These are phyloP conservation scores for Wickerhamomyces kurtzmanii DNA, from an alignment of 805 yeast species.

Conservation along the genomic window DNA sequence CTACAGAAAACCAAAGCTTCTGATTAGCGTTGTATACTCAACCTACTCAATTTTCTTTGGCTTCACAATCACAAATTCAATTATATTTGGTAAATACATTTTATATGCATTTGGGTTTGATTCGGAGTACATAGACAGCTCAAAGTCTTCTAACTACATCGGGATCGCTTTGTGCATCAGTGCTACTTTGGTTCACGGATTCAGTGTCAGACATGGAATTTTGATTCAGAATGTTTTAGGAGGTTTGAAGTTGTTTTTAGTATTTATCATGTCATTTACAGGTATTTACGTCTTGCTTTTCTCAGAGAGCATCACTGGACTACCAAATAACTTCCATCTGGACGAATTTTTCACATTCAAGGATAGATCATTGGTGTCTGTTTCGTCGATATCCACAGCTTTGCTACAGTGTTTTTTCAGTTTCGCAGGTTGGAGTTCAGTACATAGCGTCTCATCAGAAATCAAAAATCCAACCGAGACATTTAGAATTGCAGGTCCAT, in stretches of 20 bases:
- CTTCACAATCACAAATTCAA: slow-evolving; percentile 40
- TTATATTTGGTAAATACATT: slow-evolving; percentile 54
- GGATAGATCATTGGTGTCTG: slow-evolving; percentile 20
- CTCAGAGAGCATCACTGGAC: slow-evolving; percentile 30
- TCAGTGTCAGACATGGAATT: slow-evolving; percentile 52
- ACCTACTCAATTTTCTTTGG: slow-evolving; percentile 44
- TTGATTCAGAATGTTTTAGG: slow-evolving; percentile 56
- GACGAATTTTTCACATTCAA: slow-evolving; percentile 22
- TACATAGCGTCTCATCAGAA: slow-evolving; percentile 53
- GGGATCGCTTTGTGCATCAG: slow-evolving; percentile 29
- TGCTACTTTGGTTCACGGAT: slow-evolving; percentile 38
- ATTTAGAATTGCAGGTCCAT: slow-evolving; percentile 51
- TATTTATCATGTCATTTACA: slow-evolving; percentile 42
- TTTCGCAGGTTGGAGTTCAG: slow-evolving; percentile 54
- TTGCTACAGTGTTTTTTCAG: slow-evolving; percentile 50
- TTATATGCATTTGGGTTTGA: slow-evolving; percentile 32
- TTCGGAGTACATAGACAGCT: slow-evolving; percentile 24
- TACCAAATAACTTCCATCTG: slow-evolving; percentile 28
- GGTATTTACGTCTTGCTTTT: slow-evolving; percentile 49
- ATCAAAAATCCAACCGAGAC: slow-evolving; percentile 49
- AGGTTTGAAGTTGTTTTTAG: slow-evolving; percentile 42
- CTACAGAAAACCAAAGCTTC: slow-evolving; percentile 47
- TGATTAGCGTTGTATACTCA: slow-evolving; percentile 41
- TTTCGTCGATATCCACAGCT: slow-evolving; percentile 42
- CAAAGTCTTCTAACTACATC: slow-evolving; percentile 26